Evolutionary conservation across 495 filamentous ascomycete genomes (phyloP), one percentile per base, ranked within the genome.

Genomic region (Penicillium waksmanii): DNA sequence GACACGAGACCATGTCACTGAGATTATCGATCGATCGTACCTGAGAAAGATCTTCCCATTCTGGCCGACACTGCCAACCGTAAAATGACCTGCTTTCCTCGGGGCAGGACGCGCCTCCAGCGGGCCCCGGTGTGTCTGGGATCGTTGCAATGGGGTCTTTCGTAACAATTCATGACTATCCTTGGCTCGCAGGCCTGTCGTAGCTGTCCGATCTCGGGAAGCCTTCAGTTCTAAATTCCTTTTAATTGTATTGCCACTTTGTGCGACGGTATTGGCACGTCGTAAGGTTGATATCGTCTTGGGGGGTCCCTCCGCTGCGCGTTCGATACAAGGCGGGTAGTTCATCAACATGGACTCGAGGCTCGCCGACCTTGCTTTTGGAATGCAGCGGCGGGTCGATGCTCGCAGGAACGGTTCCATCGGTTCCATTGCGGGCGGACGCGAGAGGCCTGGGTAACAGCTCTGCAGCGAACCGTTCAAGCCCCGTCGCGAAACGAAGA

Each of bases 11-110:
- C 63, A 52, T 21, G 25, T 51, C 43, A 53, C 62, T 21, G 70
- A 57, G 18, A 61, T 60, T 49, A 47, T 53, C 58, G 33, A 58
- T 48, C 36, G 56, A 65, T 69, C 84, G 70, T 89, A 97, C 94
- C 93, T 91, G 58, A 98, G 77, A 72, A 95, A 98, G 72, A 98
- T 93, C 73, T 89, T 88, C 36, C 94, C 94, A 77, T 95, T 94
- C 68, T 92, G 90, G 48, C 93, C 93, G 56, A 98, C 89, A 76
- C 96, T 97, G 23, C 90, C 92, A 56, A 97, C 94, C 10, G 92
- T 91, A 73, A 97, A 98, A 67, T 95, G 89, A 51, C 90, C 82
- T 25, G 87, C 90, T 75, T 78, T 80, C 60, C 78, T 77, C 47
- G 65, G 65, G 19, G 62, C 60, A 38, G 73, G 58, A 64, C 68